Evolutionary conservation across 2,329 filamentous ascomycete species (phyloP).

Genomic region (Talaromyces islandicus): DNA sequence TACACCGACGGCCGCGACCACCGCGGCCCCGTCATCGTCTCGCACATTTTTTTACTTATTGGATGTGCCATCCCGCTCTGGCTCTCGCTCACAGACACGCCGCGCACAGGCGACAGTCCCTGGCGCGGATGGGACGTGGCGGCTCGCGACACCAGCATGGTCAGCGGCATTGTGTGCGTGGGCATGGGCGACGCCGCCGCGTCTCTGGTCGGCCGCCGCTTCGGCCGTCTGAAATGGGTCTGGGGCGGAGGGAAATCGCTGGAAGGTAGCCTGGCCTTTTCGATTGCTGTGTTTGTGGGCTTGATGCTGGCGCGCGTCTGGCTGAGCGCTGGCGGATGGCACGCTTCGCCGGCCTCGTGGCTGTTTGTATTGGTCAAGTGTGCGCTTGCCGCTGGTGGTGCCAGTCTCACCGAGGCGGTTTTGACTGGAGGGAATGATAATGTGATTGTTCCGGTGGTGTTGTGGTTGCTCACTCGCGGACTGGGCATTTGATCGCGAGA

Average conservation of each 20-base stretch:
- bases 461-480: slow-evolving; percentile 88
- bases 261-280: slow-evolving; percentile 79
- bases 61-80: slow-evolving; percentile 93
- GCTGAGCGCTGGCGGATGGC: slow-evolving; percentile 71
- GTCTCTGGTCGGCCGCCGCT: slow-evolving; percentile 80
- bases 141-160: slow-evolving; percentile 75
- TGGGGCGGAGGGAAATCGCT: slow-evolving; percentile 96
- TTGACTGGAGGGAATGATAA: slow-evolving; percentile 97
- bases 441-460: slow-evolving; percentile 85
- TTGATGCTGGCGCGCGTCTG: slow-evolving; percentile 65
- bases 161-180: slow-evolving; percentile 87
- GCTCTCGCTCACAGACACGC: slow-evolving; percentile 70
- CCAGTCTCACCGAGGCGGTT: slow-evolving; percentile 90
- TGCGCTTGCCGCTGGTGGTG: slow-evolving; percentile 65
- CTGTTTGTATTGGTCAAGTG: slow-evolving; percentile 50
- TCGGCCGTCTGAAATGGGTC: slow-evolving; percentile 82
- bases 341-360: slow-evolving; percentile 24
- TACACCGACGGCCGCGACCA: slow-evolving; percentile 94
- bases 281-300: slow-evolving; percentile 68
- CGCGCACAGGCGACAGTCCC: slow-evolving; percentile 50
- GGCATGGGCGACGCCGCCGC: slow-evolving; percentile 93
- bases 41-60: slow-evolving; percentile 90
- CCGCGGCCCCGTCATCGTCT: slow-evolving; percentile 88
- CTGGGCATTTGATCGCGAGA: neutral
- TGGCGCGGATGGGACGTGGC: slow-evolving; percentile 70